Conservation (phyloP, 306 rosid genomes). For the Urtica urens region DNA sequence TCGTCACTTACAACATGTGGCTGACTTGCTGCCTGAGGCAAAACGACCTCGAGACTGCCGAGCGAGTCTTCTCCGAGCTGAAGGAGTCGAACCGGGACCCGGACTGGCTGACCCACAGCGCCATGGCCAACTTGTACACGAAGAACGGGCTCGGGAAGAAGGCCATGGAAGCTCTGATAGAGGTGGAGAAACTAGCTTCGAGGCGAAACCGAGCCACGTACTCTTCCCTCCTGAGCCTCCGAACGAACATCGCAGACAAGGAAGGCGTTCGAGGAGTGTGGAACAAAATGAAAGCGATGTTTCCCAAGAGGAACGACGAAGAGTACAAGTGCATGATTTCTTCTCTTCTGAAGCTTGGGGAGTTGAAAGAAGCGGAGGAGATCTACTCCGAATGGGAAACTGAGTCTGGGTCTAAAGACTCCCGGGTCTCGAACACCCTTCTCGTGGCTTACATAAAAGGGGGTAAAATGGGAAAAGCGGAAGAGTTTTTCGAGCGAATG, state of each 20-base stretch:
- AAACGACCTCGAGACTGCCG: conserved; percentile 60
- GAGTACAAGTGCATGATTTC: conserved; percentile 81
- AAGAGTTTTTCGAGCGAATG: conserved; percentile 35
- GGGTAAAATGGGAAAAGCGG: conserved; percentile 60
- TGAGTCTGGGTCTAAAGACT: conserved; percentile 53
- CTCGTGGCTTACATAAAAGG: conserved; percentile 60
- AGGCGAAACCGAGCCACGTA: conserved; percentile 40
- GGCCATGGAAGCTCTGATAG: conserved; percentile 62
- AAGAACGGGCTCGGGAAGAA: conserved; percentile 41
- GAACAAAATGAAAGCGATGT: conserved; percentile 53
- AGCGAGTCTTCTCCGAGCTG: conserved; percentile 53
- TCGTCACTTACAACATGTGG: conserved; percentile 65
- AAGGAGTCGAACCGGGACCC: conserved; percentile 54
- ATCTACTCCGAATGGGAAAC: conserved; percentile 71
- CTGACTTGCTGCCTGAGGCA: conserved; percentile 46
- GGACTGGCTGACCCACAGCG: conserved; percentile 77
- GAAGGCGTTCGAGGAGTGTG: conserved; percentile 58
- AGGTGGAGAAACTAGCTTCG: conserved; percentile 63
- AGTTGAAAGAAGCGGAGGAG: conserved; percentile 61
- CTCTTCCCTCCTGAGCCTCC: conserved; percentile 77
- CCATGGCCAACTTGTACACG: conserved; percentile 59
- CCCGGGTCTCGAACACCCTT: conserved; percentile 56
- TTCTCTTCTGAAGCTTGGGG: conserved; percentile 64
- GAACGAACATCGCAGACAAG: conserved; percentile 62
- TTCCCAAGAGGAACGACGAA: conserved; percentile 61